Evolutionary conservation across 352 stramenopile species (phyloP), one percentile per base, ranked within the genome.

Genomic region (Globisporangium viniferum): DNA sequence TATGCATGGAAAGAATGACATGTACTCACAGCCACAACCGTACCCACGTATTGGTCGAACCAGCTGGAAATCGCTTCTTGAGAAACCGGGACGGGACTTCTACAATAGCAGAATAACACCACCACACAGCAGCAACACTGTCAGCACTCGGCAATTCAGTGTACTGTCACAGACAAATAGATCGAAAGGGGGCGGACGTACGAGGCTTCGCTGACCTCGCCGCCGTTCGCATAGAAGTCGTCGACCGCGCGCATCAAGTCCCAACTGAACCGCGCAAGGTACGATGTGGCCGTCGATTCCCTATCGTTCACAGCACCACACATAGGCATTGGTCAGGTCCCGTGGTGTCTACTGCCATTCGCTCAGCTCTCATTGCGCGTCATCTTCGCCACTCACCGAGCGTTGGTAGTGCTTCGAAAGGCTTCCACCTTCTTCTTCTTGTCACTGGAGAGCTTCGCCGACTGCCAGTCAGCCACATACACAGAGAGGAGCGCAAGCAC

Each of bases 201-300:
- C 62, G 41, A n/a, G 5, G 18, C 54, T 27, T 46, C 59, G 24
- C 20, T 54, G 61, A 55, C 71, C 36, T 87, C 79, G 41, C 85
- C 81, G 22, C 82, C 80, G 64, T 79, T 91, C 24, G 83, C 71
- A 71, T 89, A 94, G 64, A 91, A 94, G 64, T 91, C 81, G 62
- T 94, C 84, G 24, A 94, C 84, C 3, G 86, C 86, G 22, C 81
- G 82, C 82, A 88, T 84, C 33, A 94, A 65, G 59, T 92, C 83
- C 86, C 86, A 94, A 65, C 83, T 91, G 71, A 91, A 91, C 66
- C 81, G 84, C 71, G 91, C 82, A 3, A 92, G 70, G 66, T 92
- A 94, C 66, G 79, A 89, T 57, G 79, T 80, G 65, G 86, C 86
- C 46, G 80, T 88, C 31, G 69, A 74, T n/a, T 94, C 84, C 36